Percentiles rank a stretch among this genome's conserved stretches.
Conservation (phyloP, 495 filamentous ascomycete species). For the Eremomyces bilateralis region DNA sequence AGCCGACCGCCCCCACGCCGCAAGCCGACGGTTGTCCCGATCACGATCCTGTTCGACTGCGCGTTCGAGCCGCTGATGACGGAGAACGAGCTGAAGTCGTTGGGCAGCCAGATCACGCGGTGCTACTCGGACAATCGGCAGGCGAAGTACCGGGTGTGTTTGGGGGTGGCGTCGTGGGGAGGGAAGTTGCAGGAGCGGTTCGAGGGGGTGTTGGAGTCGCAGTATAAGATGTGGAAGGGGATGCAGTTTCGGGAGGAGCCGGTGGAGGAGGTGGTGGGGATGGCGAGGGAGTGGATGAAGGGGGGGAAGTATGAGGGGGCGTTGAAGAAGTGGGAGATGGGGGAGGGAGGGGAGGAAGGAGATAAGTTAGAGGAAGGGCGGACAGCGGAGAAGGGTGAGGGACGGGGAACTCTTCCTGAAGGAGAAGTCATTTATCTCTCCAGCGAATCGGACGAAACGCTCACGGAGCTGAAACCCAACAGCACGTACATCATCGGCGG, state of each 20-base stretch:
- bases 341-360: conserved; percentile 9
- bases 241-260: conserved; percentile 47
- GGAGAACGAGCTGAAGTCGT: conserved; percentile 58
- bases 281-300: conserved; percentile 38
- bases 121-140: conserved; percentile 71
- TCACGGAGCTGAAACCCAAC: conserved; percentile 59
- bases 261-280: conserved; percentile 38
- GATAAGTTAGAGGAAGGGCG: conserved; percentile 5
- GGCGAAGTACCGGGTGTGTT: conserved; percentile 37
- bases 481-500: conserved; percentile 87
- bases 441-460: conserved; percentile 61
- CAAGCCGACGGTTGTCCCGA: no score
- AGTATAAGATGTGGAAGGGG: conserved; percentile 59
- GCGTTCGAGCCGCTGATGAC: conserved; percentile 79
- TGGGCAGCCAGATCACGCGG: conserved; percentile 62
- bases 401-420: conserved; percentile 8
- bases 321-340: conserved; percentile 25
- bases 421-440: conserved; percentile 67
- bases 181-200: conserved; percentile 58
- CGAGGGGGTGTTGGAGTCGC: conserved; percentile 43
- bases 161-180: conserved; percentile 55
- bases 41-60: conserved; percentile 75
- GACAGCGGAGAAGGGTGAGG: conserved; percentile 3
- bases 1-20: no score
- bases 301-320: conserved; percentile 26